Conservation (phyloP, 2,329 filamentous ascomycete genomes). For the Xylariaceae sp. region DNA sequence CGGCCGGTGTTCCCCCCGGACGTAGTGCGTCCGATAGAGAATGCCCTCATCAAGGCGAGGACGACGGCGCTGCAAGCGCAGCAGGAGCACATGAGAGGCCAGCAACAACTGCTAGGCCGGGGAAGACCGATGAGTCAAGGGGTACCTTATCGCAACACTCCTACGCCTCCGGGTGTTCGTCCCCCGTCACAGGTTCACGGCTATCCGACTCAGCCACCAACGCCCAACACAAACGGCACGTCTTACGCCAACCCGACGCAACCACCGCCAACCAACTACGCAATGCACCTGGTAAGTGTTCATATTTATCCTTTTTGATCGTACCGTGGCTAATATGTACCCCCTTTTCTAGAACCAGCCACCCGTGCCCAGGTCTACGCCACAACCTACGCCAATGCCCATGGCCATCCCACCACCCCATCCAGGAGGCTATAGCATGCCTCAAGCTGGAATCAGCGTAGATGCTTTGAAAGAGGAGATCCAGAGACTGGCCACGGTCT, state of each 20-base stretch:
- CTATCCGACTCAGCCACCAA: slow-evolving; percentile 42
- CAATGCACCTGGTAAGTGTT: slow-evolving; percentile 38
- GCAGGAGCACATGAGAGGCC: slow-evolving; percentile 57
- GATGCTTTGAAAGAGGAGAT: slow-evolving; percentile 83
- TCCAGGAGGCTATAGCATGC: slow-evolving; percentile 43
- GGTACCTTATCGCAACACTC: slow-evolving; percentile 68
- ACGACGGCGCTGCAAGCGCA: slow-evolving; percentile 63
- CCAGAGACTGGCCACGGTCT: slow-evolving; percentile 72
- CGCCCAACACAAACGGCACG: slow-evolving; percentile 39
- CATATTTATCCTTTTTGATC: background rate
- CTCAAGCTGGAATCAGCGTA: slow-evolving; percentile 59
- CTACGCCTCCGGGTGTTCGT: slow-evolving; percentile 67
- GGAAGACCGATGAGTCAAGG: slow-evolving; percentile 54
- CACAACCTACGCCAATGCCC: slow-evolving; percentile 37
- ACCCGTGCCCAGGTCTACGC: slow-evolving; percentile 41
- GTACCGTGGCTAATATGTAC: slow-evolving; percentile 18
- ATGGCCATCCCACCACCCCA: slow-evolving; percentile 48
- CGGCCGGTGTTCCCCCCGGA: slow-evolving; percentile 89
- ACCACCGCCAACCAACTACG: slow-evolving; percentile 30
- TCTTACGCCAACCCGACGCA: slow-evolving; percentile 31
- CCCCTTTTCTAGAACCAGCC: slow-evolving; percentile 15
- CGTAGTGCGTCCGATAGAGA: slow-evolving; percentile 88
- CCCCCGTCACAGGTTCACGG: slow-evolving; percentile 39
- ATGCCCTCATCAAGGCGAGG: slow-evolving; percentile 82
- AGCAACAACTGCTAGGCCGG: slow-evolving; percentile 57